Conservation (phyloP, 2,329 filamentous ascomycete species). For the Paecilomyces dactylethromorphus region DNA sequence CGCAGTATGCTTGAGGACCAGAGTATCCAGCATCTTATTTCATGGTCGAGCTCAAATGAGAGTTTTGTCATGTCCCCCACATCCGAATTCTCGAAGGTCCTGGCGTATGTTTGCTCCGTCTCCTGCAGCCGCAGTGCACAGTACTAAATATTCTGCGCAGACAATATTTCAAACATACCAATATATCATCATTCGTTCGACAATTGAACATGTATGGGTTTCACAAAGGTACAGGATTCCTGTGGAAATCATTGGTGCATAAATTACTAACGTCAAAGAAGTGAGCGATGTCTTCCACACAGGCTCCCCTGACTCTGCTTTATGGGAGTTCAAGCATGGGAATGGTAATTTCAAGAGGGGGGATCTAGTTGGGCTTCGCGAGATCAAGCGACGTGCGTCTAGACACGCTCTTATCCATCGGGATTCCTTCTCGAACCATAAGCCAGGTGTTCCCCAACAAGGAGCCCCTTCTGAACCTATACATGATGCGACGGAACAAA, state of each 20-base stretch:
- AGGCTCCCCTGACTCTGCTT: slow-evolving; percentile 80
- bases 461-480: slow-evolving; percentile 80
- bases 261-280: slow-evolving; percentile 30
- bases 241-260: neutral
- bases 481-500: slow-evolving; percentile 69
- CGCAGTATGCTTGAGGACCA: slow-evolving; percentile 91
- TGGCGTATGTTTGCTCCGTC: slow-evolving; percentile 63
- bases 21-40: slow-evolving; percentile 89
- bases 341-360: slow-evolving; percentile 96
- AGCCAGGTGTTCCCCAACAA: slow-evolving; percentile 68
- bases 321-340: slow-evolving; percentile 99
- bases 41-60: slow-evolving; percentile 88
- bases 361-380: slow-evolving; percentile 80
- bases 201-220: slow-evolving; percentile 99
- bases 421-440: slow-evolving; percentile 76
- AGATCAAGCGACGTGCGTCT: slow-evolving; percentile 93
- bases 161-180: slow-evolving; percentile 99
- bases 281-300: slow-evolving; percentile 98
- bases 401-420: slow-evolving; percentile 88
- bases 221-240: slow-evolving; percentile 70
- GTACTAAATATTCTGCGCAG: slow-evolving; percentile 42
- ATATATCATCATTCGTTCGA: slow-evolving; percentile 95
- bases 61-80: slow-evolving; percentile 99
- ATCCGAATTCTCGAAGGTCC: slow-evolving; percentile 93
- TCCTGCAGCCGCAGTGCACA: slow-evolving; percentile 6